phyloP scores from a whole-genome alignment of 192 early-diverging fungal genomes.

The Backusella parvicylindrica region DNA sequence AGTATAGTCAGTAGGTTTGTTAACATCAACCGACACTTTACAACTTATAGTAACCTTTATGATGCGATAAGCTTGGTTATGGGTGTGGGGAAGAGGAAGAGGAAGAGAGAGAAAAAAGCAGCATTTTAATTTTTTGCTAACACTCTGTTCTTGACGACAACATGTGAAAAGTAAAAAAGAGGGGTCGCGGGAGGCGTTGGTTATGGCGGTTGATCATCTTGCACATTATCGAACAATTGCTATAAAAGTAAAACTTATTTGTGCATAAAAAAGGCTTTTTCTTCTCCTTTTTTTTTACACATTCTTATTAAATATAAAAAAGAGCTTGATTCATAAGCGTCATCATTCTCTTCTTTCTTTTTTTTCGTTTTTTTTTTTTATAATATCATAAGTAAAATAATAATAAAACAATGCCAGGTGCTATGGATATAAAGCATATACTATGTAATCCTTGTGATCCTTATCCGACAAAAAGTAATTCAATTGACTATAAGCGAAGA shows the following conservation, averaged over 20 bases:
- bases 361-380: background rate
- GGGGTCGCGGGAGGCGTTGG: background rate
- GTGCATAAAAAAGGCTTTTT: background rate
- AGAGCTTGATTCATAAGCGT: too few relatives aligned
- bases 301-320: background rate
- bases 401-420: background rate
- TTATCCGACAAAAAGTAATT: background rate
- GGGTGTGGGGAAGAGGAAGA: too few relatives aligned
- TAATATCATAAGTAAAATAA: too few relatives aligned
- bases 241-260: background rate
- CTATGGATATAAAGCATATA: slow-evolving; percentile 9
- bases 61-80: too few relatives aligned
- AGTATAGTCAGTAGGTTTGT: too few relatives aligned
- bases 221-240: background rate
- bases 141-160: background rate
- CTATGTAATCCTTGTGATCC: slow-evolving; percentile 4
- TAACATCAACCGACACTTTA: background rate
- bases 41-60: too few relatives aligned
- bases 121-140: too few relatives aligned
- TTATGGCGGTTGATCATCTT: background rate
- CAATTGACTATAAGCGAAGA: background rate
- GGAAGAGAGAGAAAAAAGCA: too few relatives aligned
- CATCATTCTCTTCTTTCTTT: background rate
- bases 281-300: background rate
- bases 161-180: background rate